Conservation (phyloP, 306 rosid genomes). For the Cercis canadensis region DNA sequence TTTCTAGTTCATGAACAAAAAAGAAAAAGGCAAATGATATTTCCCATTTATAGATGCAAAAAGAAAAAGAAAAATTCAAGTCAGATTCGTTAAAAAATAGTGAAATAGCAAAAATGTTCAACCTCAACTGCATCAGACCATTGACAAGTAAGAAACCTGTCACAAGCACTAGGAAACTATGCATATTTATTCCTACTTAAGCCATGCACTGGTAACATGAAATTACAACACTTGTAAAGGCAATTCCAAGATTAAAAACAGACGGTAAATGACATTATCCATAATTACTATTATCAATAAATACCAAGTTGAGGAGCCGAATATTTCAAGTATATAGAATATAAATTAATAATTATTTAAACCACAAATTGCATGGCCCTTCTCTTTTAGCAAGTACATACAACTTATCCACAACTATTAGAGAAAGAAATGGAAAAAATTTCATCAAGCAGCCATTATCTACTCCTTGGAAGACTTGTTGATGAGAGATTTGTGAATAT, state of each 20-base stretch:
- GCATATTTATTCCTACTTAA: no score
- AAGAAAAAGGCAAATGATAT: no score
- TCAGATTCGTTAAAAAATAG: no score
- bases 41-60: no score
- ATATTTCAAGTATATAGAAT: slow-evolving; percentile 33
- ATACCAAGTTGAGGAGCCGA: slow-evolving; percentile 37
- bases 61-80: slow-evolving; percentile 2
- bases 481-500: slow-evolving; percentile 78
- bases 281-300: slow-evolving; percentile 23
- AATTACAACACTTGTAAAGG: slow-evolving; percentile 10
- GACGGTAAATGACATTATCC: slow-evolving; percentile 40
- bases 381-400: slow-evolving; percentile 32
- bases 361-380: slow-evolving; percentile 41
- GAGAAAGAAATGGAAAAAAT: neutral
- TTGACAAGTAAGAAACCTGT: neutral
- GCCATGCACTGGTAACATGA: slow-evolving; percentile 3
- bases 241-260: slow-evolving; percentile 6
- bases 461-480: slow-evolving; percentile 82
- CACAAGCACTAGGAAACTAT: neutral
- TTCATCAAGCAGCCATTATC: slow-evolving; percentile 29
- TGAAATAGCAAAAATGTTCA: neutral
- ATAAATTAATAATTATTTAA: slow-evolving; percentile 15
- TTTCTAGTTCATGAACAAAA: no score
- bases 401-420: slow-evolving; percentile 36
- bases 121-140: neutral